phyloP scores from a whole-genome alignment of 805 yeast species.

The Torulaspora delbrueckii region DNA sequence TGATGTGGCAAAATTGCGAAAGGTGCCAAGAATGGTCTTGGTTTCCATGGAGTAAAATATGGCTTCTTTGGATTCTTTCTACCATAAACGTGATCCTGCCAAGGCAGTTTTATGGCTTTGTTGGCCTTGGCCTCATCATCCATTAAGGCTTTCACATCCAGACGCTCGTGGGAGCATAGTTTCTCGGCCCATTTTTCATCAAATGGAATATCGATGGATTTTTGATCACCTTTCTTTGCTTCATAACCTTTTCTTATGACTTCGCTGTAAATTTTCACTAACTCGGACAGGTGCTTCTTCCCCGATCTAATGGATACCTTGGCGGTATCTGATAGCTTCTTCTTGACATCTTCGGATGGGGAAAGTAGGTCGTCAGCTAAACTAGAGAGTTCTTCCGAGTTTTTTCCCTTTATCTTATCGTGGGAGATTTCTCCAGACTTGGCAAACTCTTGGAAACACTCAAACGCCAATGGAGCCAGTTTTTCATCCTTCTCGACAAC shows the following conservation, averaged over 20 bases:
- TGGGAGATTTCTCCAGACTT: constrained; percentile 20
- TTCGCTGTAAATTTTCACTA: constrained; percentile 23
- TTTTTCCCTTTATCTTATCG: constrained; percentile 10
- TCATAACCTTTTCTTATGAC: constrained; percentile 33
- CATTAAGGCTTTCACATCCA: constrained; percentile 42
- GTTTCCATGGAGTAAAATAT: constrained; percentile 95
- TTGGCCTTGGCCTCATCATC: constrained; percentile 49
- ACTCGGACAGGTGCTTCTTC: constrained; percentile 24
- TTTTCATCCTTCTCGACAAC: constrained; percentile 36
- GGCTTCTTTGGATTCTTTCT: constrained; percentile 70
- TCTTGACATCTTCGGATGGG: constrained; percentile 22
- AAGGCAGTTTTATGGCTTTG: constrained; percentile 57
- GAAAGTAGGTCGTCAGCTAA: constrained; percentile 18
- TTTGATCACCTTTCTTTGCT: constrained; percentile 20
- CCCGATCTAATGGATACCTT: constrained; percentile 27
- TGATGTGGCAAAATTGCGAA: constrained; percentile 91
- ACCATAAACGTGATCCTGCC: constrained; percentile 78
- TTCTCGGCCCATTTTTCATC: constrained; percentile 49
- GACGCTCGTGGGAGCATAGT: constrained; percentile 40
- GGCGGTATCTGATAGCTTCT: constrained; percentile 21
- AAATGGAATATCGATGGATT: constrained; percentile 36
- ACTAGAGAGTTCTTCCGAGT: constrained; percentile 12
- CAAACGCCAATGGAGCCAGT: constrained; percentile 19
- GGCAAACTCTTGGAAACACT: constrained; percentile 25
- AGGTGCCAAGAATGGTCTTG: constrained; percentile 89